Evolutionary conservation across 805 yeast genomes (phyloP).

Genomic region (Candida sithepensis): DNA sequence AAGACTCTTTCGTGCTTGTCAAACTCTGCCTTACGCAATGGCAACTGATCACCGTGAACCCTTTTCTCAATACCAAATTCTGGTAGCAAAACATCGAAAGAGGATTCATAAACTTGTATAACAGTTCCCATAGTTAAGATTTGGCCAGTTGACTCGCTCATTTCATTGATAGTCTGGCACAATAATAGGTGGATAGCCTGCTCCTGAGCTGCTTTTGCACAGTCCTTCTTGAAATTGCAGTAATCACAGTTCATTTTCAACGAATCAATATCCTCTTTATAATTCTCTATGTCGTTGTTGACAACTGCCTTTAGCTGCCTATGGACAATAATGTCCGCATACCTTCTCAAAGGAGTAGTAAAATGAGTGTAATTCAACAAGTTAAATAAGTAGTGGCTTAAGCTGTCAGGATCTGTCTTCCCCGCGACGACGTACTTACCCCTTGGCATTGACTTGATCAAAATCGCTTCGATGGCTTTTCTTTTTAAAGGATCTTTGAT

Average conservation of each 20-base stretch:
- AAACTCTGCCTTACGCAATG: conserved; percentile 88
- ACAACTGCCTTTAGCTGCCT: conserved; percentile 78
- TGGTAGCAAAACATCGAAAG: conserved; percentile 89
- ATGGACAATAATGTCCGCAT: conserved; percentile 89
- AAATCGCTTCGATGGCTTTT: conserved; percentile 70
- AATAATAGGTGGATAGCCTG: conserved; percentile 87
- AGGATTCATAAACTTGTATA: conserved; percentile 89
- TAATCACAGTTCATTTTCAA: conserved; percentile 83
- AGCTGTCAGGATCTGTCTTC: conserved; percentile 71
- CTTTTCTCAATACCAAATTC: conserved; percentile 94
- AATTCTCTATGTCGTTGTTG: conserved; percentile 35
- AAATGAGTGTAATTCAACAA: conserved; percentile 88
- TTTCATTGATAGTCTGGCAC: conserved; percentile 77
- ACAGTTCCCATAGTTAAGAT: conserved; percentile 81
- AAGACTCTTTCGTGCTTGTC: conserved; percentile 62
- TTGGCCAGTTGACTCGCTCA: conserved; percentile 73
- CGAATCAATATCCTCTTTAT: conserved; percentile 57
- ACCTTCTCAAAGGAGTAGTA: conserved; percentile 87
- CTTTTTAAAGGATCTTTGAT: conserved; percentile 62
- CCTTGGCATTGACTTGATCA: conserved; percentile 77
- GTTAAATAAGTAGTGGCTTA: conserved; percentile 77
- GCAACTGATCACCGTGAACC: conserved; percentile 96
- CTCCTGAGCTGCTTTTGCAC: conserved; percentile 89
- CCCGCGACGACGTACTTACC: conserved; percentile 91
- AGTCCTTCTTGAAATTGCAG: conserved; percentile 93